Percentiles rank a stretch among this genome's conserved stretches.
phyloP scores from a whole-genome alignment of 768 basidiomycete species.

The Phaeotremella fagi region DNA sequence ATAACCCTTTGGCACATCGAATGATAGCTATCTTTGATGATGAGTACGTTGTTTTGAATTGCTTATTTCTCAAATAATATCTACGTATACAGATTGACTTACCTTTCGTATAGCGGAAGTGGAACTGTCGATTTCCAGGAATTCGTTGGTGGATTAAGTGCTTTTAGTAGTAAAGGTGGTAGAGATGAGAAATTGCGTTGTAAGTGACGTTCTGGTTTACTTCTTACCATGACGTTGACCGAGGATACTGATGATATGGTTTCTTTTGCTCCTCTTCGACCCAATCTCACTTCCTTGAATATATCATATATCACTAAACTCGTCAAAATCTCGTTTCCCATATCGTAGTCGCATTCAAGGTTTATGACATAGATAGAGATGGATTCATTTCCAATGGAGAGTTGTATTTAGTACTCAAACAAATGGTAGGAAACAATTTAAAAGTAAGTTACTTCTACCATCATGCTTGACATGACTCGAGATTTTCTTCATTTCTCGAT shows the following conservation, averaged over 20 bases:
- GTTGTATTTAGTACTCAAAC: slow-evolving; percentile 95
- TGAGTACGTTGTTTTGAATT: slow-evolving; percentile 73
- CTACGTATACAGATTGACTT: too few relatives aligned
- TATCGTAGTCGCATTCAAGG: slow-evolving; percentile 99
- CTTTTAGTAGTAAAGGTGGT: slow-evolving; percentile 93
- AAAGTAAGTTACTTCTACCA: slow-evolving; percentile 60
- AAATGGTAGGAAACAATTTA: slow-evolving; percentile 99
- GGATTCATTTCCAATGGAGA: slow-evolving; percentile 98
- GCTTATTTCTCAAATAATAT: too few relatives aligned
- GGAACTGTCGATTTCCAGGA: slow-evolving; percentile 99
- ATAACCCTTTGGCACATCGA: slow-evolving; percentile 89
- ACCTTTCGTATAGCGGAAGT: slow-evolving; percentile 67
- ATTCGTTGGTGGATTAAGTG: slow-evolving; percentile 94
- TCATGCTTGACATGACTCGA: too few relatives aligned
- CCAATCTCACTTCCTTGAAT: too few relatives aligned
- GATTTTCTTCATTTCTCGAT: too few relatives aligned
- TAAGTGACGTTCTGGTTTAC: slow-evolving; percentile 52
- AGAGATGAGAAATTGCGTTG: slow-evolving; percentile 95
- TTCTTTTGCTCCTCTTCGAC: not conserved
- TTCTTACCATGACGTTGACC: not conserved
- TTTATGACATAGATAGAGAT: slow-evolving; percentile 97
- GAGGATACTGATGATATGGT: not conserved
- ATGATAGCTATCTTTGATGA: slow-evolving; percentile 99
- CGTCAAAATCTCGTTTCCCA: not conserved
- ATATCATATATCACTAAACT: not conserved